phyloP scores from a whole-genome alignment of 371 early-diverging fungal genomes.

The Chytridium lagenaria region DNA sequence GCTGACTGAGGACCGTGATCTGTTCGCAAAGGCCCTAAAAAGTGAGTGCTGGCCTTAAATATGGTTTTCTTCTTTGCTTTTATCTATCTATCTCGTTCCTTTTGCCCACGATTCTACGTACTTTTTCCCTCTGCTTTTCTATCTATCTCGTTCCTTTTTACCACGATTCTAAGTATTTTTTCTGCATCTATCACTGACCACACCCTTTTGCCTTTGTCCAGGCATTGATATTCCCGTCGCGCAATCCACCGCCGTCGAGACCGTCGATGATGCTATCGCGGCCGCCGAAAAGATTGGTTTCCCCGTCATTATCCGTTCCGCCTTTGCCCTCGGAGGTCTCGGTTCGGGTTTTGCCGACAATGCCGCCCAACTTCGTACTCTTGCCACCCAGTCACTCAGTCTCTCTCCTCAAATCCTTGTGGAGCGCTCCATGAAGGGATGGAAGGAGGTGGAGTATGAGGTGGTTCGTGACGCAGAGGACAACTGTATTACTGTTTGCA shows the following conservation, averaged over 20 bases:
- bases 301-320: slow-evolving; percentile 92
- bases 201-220: too few species aligned
- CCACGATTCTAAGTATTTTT: too few species aligned
- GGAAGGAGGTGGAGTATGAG: slow-evolving; percentile 98
- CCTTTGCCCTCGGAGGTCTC: slow-evolving; percentile 93
- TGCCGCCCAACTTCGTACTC: slow-evolving; percentile 70
- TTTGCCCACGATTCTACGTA: too few species aligned
- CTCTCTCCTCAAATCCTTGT: slow-evolving; percentile 88
- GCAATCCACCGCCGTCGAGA: slow-evolving; percentile 81
- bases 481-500: slow-evolving; percentile 97
- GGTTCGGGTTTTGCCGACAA: slow-evolving; percentile 94
- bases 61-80: slow-evolving; percentile 1
- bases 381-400: slow-evolving; percentile 81
- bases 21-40: slow-evolving; percentile 88
- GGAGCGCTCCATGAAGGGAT: slow-evolving; percentile 94
- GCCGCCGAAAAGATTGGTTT: slow-evolving; percentile 86
- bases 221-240: slow-evolving; percentile 88
- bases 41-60: slow-evolving; percentile 47
- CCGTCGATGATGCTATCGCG: slow-evolving; percentile 79
- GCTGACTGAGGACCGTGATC: slow-evolving; percentile 91
- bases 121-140: too few species aligned
- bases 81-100: too few species aligned
- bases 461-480: slow-evolving; percentile 94
- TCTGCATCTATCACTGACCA: too few species aligned
- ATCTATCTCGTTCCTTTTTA: too few species aligned